Percentiles rank a stretch among this genome's conserved stretches.
phyloP scores from a whole-genome alignment of 2,329 filamentous ascomycete genomes.

The Thielaviopsis punctulata region DNA sequence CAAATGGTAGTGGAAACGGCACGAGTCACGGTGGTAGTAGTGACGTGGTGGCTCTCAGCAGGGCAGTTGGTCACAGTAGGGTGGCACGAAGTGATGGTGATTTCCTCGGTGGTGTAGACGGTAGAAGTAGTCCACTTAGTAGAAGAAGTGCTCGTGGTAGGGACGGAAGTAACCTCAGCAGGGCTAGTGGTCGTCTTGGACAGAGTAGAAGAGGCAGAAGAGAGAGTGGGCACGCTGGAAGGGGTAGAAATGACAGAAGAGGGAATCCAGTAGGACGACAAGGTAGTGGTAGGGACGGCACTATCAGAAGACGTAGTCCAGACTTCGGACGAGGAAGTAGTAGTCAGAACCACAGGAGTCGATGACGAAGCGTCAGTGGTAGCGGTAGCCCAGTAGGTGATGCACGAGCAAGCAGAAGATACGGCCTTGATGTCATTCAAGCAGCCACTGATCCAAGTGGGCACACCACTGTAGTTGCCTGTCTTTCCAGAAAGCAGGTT shows the following conservation, averaged over 20 bases:
- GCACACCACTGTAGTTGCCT: slow-evolving; percentile 17
- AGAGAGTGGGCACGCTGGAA: not conserved
- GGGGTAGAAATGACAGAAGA: not conserved
- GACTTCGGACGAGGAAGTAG: not conserved
- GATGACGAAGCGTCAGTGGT: slow-evolving; percentile 4
- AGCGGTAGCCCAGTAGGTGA: slow-evolving; percentile 24
- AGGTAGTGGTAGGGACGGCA: not conserved
- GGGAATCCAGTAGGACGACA: not conserved
- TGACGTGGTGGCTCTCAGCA: slow-evolving; percentile 19
- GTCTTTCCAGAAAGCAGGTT: slow-evolving; percentile 18
- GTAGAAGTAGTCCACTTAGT: slow-evolving; percentile 19
- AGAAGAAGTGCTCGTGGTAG: not conserved
- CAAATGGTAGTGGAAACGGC: slow-evolving; percentile 29
- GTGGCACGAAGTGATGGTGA: slow-evolving; percentile 39
- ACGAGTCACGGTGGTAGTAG: slow-evolving; percentile 23
- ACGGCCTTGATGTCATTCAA: slow-evolving; percentile 33
- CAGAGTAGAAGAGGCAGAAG: not conserved
- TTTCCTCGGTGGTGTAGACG: slow-evolving; percentile 25
- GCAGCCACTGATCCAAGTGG: slow-evolving; percentile 19
- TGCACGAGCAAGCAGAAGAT: slow-evolving; percentile 51
- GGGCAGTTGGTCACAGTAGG: slow-evolving; percentile 26
- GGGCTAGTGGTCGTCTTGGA: not conserved
- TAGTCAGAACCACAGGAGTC: not conserved
- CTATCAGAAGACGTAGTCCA: not conserved
- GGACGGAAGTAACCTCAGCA: not conserved